A percentile compares a stretch with the other conserved stretches of the same genome.
Evolutionary conservation across 1,284 basidiomycete species (phyloP).

Genomic region (Megacollybia platyphylla): DNA sequence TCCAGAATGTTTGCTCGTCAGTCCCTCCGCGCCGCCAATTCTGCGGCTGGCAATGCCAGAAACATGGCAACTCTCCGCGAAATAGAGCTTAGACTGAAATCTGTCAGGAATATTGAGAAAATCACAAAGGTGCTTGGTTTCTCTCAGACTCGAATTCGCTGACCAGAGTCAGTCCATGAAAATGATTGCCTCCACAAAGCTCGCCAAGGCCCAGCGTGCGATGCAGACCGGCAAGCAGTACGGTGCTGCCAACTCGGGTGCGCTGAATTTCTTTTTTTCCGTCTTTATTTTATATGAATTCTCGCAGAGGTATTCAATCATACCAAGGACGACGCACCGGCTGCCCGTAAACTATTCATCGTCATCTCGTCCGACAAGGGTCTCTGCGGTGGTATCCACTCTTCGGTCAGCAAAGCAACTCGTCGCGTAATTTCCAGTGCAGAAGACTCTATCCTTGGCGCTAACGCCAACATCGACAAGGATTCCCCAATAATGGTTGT

Average conservation of each 20-base stretch:
- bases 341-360: conserved; percentile 76
- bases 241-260: conserved; percentile 90
- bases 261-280: conserved; percentile 8
- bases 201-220: conserved; percentile 90
- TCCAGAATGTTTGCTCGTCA: conserved; percentile 49
- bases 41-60: conserved; percentile 53
- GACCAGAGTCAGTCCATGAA: conserved; percentile 78
- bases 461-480: conserved; percentile 37
- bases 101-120: conserved; percentile 97
- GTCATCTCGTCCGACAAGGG: conserved; percentile 98
- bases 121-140: conserved; percentile 78
- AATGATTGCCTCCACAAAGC: conserved; percentile 97
- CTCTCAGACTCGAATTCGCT: background rate
- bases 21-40: conserved; percentile 48
- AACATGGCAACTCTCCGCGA: conserved; percentile 97
- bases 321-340: conserved; percentile 29
- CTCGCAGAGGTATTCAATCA: conserved; percentile 73
- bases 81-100: conserved; percentile 94
- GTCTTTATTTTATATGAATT: background rate
- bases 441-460: conserved; percentile 42
- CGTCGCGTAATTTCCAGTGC: conserved; percentile 51
- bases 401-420: conserved; percentile 86
- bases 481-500: conserved; percentile 75
- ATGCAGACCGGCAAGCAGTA: conserved; percentile 93
- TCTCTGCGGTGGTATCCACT: conserved; percentile 99